Conservation (phyloP, 2,329 filamentous ascomycete species). For the Colletotrichum abscissum region DNA sequence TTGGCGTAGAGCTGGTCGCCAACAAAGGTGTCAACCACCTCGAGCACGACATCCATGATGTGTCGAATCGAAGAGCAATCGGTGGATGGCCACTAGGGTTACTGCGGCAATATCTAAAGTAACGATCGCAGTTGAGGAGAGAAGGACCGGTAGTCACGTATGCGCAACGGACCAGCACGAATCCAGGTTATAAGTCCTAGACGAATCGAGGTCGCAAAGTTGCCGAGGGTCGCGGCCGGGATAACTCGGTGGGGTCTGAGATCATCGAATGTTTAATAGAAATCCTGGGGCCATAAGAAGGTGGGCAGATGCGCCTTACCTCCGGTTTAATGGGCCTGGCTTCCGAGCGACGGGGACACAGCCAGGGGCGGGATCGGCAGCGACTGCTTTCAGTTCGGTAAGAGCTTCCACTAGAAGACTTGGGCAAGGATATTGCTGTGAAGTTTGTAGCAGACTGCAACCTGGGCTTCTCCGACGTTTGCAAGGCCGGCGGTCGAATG, state of each 20-base stretch:
- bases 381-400: not conserved
- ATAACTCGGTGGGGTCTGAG: slow-evolving; percentile 15
- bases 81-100: not conserved
- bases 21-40: slow-evolving; percentile 83
- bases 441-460: not conserved
- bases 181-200: slow-evolving; percentile 10
- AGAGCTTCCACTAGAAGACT: not conserved
- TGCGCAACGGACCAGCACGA: slow-evolving; percentile 1
- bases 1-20: slow-evolving; percentile 84
- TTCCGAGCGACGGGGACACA: not conserved
- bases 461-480: not conserved
- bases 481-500: not conserved
- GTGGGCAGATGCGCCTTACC: slow-evolving; percentile 10
- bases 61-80: slow-evolving; percentile 5
- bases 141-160: not conserved
- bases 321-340: slow-evolving; percentile 11
- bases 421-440: slow-evolving; percentile 7
- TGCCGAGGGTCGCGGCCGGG: not conserved
- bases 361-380: slow-evolving; percentile 22
- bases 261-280: slow-evolving; percentile 20
- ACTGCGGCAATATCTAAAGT: not conserved
- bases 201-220: not conserved
- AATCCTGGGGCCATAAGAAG: slow-evolving; percentile 6
- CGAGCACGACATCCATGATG: slow-evolving; percentile 92
- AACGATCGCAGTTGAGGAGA: slow-evolving; percentile 1